Evolutionary conservation across 768 basidiomycete species (phyloP), one percentile per base, ranked within the genome.

Genomic region (Cubamyces lactineus): DNA sequence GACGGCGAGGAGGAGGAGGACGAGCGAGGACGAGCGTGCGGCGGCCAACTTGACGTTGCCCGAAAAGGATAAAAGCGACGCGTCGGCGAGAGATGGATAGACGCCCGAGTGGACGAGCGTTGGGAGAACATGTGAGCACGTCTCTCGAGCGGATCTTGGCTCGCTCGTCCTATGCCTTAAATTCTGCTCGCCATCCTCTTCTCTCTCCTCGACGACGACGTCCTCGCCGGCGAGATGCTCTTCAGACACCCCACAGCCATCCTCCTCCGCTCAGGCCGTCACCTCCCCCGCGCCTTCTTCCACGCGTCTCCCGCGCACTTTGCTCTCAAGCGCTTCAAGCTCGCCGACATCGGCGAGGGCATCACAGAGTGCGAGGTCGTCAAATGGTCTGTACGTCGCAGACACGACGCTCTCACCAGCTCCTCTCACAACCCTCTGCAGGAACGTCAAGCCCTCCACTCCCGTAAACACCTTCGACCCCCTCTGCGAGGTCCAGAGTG

Each of bases 301-400:
- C 81, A 82, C 65, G 68, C 72, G 2, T 74, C 72, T 1, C 66
- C 64, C 17, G 54, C 73, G 16, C 69, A 68, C 46, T 74, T 70
- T 1, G 69, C 75, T 2, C 70, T 80, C n/a, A 78, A 88, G 59
- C 83, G 79, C 9, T 92, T 92, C 79, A 91, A 86, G 59, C 83
- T 92, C 41, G 90, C 91, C 1, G 91, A 93, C 71, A 92, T 94
- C 69, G 92, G 94, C 4, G 92, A 94, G 74, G 93, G 93, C 5
- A 94, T 95, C 66, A 93, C 92, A 23, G 92, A 95, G 73, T 92
- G 91, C 70, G 92, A 96, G 75, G 83, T 95, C 65, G 86, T 96
- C 49, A 88, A 87, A 73, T 95, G 93, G 92, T 70, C 23, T 41
- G 70, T 67, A 15, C 30, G 55, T 62, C 46, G 46, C 57, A 23